phyloP scores from a whole-genome alignment of 1,284 basidiomycete species.

The Agroathelia rolfsii region DNA sequence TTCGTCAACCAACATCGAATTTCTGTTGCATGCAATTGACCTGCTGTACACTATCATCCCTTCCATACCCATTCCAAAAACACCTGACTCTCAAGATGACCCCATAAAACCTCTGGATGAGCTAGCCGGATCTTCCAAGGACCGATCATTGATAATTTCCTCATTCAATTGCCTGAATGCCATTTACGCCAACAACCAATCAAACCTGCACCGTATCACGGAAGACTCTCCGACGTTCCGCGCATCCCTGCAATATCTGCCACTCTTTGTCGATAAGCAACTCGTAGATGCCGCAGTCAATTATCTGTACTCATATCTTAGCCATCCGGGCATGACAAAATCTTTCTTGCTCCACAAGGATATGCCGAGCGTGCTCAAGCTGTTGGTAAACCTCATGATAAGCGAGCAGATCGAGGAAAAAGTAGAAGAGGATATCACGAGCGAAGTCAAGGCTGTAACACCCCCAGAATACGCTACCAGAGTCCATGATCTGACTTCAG shows the following conservation, averaged over 20 bases:
- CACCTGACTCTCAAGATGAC: conserved; percentile 21
- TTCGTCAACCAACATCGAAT: conserved; percentile 56
- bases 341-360: conserved; percentile 60
- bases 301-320: conserved; percentile 68
- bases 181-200: conserved; percentile 48
- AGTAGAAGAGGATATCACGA: conserved; percentile 50
- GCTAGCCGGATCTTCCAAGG: conserved; percentile 47
- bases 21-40: conserved; percentile 58
- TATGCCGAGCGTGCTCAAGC: conserved; percentile 55
- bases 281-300: conserved; percentile 63
- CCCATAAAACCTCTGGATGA: conserved; percentile 42
- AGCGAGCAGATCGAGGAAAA: conserved; percentile 61
- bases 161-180: conserved; percentile 48
- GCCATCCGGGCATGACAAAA: conserved; percentile 66
- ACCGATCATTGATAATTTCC: conserved; percentile 64
- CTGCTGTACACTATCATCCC: conserved; percentile 46
- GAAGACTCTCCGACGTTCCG: conserved; percentile 46
- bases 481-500: conserved; percentile 53
- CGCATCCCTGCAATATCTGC: conserved; percentile 59
- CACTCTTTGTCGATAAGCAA: conserved; percentile 61
- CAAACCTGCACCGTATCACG: conserved; percentile 45
- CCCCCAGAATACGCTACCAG: conserved; percentile 33
- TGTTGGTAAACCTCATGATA: conserved; percentile 58
- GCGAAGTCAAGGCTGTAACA: conserved; percentile 44
- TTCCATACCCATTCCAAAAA: conserved; percentile 25